These are phyloP conservation scores for Coemansia sp. DNA, from an alignment of 192 early-diverging fungal species.

Conservation along the genomic window DNA sequence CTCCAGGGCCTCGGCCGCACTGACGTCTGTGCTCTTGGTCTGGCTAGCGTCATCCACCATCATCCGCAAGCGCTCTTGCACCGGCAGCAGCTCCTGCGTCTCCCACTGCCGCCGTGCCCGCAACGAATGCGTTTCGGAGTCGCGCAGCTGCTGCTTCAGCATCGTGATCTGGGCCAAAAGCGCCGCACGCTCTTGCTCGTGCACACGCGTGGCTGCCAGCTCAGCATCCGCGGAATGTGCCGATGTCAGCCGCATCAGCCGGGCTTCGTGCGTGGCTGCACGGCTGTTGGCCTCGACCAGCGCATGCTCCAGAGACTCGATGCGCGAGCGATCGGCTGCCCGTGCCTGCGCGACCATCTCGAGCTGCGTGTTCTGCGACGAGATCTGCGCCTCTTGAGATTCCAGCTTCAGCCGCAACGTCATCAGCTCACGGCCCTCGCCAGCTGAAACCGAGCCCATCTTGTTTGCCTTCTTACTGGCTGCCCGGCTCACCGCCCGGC, in stretches of 20 bases:
- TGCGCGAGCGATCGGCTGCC: slow-evolving; percentile 16
- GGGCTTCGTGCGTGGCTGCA: slow-evolving; percentile 14
- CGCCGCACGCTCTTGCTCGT: slow-evolving; percentile 39
- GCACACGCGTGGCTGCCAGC: slow-evolving; percentile 23
- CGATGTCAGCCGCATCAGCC: slow-evolving; percentile 11
- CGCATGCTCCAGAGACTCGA: slow-evolving; percentile 26
- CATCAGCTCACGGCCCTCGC: slow-evolving; percentile 30
- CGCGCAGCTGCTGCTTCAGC: slow-evolving; percentile 32
- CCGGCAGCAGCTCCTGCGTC: slow-evolving; percentile 38
- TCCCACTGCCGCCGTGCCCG: slow-evolving; percentile 38
- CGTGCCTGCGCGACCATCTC: slow-evolving; percentile 37
- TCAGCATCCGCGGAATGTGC: slow-evolving; percentile 22
- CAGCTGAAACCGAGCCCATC: slow-evolving; percentile 41
- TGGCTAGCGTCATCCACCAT: slow-evolving; percentile 4
- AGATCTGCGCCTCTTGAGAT: slow-evolving; percentile 17
- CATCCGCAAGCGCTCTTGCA: slow-evolving; percentile 39
- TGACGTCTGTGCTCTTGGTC: neutral
- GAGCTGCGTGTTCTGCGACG: slow-evolving; percentile 29
- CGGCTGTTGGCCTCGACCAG: slow-evolving; percentile 30
- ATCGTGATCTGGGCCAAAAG: slow-evolving; percentile 31
- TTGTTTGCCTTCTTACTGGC: slow-evolving; percentile 49
- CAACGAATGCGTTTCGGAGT: slow-evolving; percentile 32
- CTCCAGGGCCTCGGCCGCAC: slow-evolving; percentile 13
- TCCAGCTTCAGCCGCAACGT: slow-evolving; percentile 17
- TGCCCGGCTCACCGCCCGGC: slow-evolving; percentile 41